Conservation (phyloP, 768 basidiomycete species). For the Terana coerulea region DNA sequence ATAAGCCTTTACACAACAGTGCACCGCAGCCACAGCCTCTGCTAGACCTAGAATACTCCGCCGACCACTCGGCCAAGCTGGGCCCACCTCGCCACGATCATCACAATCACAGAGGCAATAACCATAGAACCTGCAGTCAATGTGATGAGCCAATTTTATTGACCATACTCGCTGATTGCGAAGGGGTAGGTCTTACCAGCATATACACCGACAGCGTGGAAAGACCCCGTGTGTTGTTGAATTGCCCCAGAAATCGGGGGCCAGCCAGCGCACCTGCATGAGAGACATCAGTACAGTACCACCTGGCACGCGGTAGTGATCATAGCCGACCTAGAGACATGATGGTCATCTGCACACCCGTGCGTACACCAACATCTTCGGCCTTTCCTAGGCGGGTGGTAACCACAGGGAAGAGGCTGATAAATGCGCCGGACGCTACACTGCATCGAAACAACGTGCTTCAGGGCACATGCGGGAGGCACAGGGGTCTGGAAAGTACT, state of each 20-base stretch:
- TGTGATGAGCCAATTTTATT: background rate
- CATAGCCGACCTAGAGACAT: background rate
- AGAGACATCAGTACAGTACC: background rate
- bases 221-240: background rate
- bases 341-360: background rate
- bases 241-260: constrained; percentile 1
- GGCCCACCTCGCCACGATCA: background rate
- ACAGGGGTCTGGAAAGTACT: background rate
- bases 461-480: background rate
- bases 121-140: background rate
- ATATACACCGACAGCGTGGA: background rate
- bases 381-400: background rate
- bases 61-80: background rate
- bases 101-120: background rate
- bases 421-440: background rate
- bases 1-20: no score
- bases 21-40: no score
- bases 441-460: background rate
- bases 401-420: background rate
- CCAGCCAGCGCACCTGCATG: background rate
- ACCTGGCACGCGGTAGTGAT: background rate
- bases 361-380: background rate
- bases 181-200: background rate
- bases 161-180: no score
- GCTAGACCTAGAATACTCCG: background rate